A percentile compares a stretch with the other conserved stretches of the same genome.
Evolutionary conservation across 257 asterid genomes (phyloP).

Genomic region (Solanum lignicaule): DNA sequence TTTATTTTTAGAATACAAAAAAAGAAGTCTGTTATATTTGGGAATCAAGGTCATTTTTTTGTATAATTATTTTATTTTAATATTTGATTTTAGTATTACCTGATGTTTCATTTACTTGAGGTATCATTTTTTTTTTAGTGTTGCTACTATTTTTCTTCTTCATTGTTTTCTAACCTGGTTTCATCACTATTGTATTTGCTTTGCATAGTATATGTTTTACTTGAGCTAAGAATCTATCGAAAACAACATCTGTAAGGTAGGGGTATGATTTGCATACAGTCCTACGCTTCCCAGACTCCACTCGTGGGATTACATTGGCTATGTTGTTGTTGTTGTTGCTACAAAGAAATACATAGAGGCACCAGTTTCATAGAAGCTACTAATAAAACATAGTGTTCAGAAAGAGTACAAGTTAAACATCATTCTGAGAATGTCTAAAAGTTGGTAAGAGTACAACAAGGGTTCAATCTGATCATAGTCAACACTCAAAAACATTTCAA

Average conservation of each 20-base stretch:
- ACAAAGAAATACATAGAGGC: not conserved
- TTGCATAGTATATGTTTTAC: no score
- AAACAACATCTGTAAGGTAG: not conserved
- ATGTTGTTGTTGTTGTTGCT: not conserved
- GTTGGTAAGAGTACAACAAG: not conserved
- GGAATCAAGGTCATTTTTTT: not conserved
- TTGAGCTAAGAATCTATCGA: no score
- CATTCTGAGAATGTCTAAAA: not conserved
- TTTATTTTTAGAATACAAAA: no score
- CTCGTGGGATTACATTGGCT: not conserved
- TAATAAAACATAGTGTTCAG: not conserved
- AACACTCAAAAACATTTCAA: not conserved
- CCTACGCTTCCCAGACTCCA: fast-evolving
- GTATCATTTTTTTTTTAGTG: not conserved
- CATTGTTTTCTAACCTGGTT: not conserved
- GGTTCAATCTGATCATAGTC: not conserved
- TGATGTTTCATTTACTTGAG: not conserved
- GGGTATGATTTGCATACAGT: not conserved
- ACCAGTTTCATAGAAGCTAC: not conserved
- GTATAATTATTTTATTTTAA: no score
- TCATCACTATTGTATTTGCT: not conserved
- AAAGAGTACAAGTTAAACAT: not conserved
- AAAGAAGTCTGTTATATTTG: not conserved
- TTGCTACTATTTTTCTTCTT: not conserved
- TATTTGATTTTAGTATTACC: not conserved